Percentiles rank a stretch among this genome's conserved stretches.
Evolutionary conservation across 345 rosid species (phyloP).

Genomic region (Citropsis articulata): DNA sequence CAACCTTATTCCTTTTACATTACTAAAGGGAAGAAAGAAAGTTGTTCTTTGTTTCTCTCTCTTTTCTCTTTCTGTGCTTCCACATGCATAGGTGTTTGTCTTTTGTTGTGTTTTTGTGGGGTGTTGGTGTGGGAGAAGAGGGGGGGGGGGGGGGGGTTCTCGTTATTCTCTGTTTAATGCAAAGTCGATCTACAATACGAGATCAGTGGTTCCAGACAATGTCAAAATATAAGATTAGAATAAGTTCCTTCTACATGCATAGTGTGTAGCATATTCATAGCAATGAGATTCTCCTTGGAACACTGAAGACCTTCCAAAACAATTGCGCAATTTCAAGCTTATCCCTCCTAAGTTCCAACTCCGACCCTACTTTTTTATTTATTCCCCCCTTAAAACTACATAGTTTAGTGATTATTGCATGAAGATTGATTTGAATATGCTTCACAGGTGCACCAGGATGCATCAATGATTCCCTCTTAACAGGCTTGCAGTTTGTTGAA

Average conservation of each 20-base stretch:
- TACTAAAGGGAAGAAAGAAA: not conserved
- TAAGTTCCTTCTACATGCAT: not conserved
- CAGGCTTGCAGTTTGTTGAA: constrained; percentile 90
- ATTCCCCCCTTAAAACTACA: not conserved
- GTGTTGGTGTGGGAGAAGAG: too few relatives aligned
- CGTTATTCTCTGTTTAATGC: not conserved
- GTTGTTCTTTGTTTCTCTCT: not conserved
- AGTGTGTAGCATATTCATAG: not conserved
- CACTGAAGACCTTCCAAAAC: too few relatives aligned
- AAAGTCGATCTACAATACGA: not conserved
- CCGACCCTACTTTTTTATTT: not conserved
- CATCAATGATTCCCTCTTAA: constrained; percentile 79
- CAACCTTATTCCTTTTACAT: not conserved
- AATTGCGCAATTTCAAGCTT: not conserved
- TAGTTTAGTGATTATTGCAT: not conserved
- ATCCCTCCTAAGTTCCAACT: not conserved
- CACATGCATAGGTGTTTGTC: not conserved
- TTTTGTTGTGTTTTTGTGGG: not conserved
- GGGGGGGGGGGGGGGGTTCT: not conserved
- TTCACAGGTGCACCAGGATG: constrained; percentile 86
- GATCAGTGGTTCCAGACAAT: not conserved
- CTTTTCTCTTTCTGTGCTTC: not conserved
- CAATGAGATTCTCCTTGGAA: too few relatives aligned
- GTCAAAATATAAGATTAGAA: not conserved
- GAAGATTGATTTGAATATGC: constrained; percentile 16